These are phyloP conservation scores for Hypoxylon intermedium DNA, from an alignment of 495 filamentous ascomycete species.

Conservation along the genomic window DNA sequence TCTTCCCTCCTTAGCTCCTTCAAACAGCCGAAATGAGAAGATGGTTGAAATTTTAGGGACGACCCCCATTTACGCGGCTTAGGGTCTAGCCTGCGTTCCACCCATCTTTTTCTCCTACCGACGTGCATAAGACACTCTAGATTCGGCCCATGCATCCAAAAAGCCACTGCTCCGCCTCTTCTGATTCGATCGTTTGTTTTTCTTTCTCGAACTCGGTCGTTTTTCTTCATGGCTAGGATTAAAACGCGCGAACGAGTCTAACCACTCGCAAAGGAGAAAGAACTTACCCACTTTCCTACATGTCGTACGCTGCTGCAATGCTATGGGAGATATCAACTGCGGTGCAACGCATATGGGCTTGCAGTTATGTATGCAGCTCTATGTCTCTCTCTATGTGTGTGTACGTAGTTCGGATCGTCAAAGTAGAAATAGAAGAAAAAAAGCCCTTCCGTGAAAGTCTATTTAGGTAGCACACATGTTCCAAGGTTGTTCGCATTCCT, in stretches of 20 bases:
- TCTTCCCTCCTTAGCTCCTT: conserved; percentile 2
- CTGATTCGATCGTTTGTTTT: conserved; percentile 24
- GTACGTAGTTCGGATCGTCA: conserved; percentile 9
- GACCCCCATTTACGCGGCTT: conserved; percentile 11
- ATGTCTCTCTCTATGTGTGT: conserved; percentile 2
- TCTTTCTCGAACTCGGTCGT: conserved; percentile 24
- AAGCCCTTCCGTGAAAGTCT: conserved; percentile 1
- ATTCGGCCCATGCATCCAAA: conserved; percentile 26
- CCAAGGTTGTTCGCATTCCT: conserved; percentile 30
- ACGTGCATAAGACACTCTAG: conserved; percentile 35
- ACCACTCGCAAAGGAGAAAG: conserved; percentile 12
- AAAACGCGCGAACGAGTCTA: conserved; percentile 18
- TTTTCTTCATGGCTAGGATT: conserved; percentile 6
- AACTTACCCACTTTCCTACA: conserved; percentile 16
- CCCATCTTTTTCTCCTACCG: conserved; percentile 16
- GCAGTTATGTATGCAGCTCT: conserved; percentile 22
- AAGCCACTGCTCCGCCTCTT: conserved; percentile 23
- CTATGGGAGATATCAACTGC: conserved; percentile 22
- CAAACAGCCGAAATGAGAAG: conserved; percentile 13
- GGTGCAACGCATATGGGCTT: conserved; percentile 22
- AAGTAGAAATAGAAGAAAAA: conserved; percentile 13
- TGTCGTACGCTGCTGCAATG: conserved; percentile 18
- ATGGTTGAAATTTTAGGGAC: conserved; percentile 11
- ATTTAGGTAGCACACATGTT: no score
- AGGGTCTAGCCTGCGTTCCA: conserved; percentile 31